Conservation (phyloP, 352 stramenopile genomes). For the Phytophthora meadii region DNA sequence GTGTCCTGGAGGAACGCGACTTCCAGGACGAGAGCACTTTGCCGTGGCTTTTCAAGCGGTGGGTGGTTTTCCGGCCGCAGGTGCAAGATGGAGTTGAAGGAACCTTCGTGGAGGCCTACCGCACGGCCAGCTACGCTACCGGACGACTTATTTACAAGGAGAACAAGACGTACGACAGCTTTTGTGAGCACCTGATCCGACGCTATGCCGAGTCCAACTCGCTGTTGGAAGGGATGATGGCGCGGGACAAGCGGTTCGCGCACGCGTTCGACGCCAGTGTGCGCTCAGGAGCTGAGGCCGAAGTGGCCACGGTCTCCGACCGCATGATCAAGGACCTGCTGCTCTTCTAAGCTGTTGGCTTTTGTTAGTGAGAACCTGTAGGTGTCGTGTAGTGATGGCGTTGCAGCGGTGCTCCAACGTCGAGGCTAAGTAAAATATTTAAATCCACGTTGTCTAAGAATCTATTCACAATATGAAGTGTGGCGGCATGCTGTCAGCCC, state of each 20-base stretch:
- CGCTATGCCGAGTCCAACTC: conserved; percentile 87
- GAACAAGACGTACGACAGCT: conserved; percentile 90
- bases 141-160: conserved; percentile 89
- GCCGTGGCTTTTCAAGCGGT: conserved; percentile 89
- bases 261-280: conserved; percentile 51
- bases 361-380: conserved; percentile 32
- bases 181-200: conserved; percentile 89
- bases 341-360: conserved; percentile 58
- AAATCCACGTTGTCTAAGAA: conserved; percentile 30
- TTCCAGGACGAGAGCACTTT: conserved; percentile 83
- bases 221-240: conserved; percentile 86
- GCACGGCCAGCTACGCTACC: conserved; percentile 85
- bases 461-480: conserved; percentile 38
- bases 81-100: conserved; percentile 77
- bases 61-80: conserved; percentile 84
- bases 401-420: not conserved
- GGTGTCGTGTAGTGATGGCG: conserved; percentile 7
- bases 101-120: conserved; percentile 84
- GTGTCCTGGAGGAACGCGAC: conserved; percentile 83
- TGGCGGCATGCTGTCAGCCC: conserved; percentile 11
- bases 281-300: conserved; percentile 49
- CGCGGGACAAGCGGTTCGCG: conserved; percentile 74
- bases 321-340: conserved; percentile 88
- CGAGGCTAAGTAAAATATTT: conserved; percentile 28
- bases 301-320: conserved; percentile 75